Evolutionary conservation across 1,284 basidiomycete genomes (phyloP).

Genomic region (Sanguinoderma infundibulare): DNA sequence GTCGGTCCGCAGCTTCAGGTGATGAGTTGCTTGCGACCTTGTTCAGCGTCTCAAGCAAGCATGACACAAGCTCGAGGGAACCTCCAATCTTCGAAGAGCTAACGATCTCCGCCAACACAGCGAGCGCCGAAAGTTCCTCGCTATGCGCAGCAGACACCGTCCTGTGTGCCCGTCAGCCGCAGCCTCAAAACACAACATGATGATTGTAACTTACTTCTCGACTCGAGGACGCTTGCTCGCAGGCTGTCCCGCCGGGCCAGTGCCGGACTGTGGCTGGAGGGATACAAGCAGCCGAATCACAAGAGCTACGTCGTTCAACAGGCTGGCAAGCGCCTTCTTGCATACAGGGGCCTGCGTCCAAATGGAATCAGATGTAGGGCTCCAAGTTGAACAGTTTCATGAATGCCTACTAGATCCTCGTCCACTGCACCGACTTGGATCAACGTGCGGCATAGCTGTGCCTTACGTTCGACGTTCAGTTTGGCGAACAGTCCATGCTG

Average conservation of each 20-base stretch:
- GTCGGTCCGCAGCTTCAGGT: conserved; percentile 60
- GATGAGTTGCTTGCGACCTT: conserved; percentile 62
- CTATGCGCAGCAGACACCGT: not conserved
- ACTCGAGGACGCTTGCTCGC: conserved; percentile 67
- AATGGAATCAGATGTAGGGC: not conserved
- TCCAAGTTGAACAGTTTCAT: not conserved
- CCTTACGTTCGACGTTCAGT: conserved; percentile 56
- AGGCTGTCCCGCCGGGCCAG: conserved; percentile 46
- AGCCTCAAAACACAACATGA: not conserved
- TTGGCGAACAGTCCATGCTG: conserved; percentile 56
- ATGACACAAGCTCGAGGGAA: conserved; percentile 73
- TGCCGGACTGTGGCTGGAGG: conserved; percentile 56
- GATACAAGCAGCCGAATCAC: conserved; percentile 63
- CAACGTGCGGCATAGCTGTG: conserved; percentile 58
- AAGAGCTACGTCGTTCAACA: conserved; percentile 55
- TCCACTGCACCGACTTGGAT: conserved; percentile 52
- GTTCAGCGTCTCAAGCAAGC: conserved; percentile 77
- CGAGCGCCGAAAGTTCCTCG: conserved; percentile 50
- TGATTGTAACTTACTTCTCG: conserved; percentile 45
- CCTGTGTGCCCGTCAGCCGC: not conserved
- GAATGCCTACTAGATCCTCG: conserved; percentile 49
- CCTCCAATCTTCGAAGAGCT: conserved; percentile 66
- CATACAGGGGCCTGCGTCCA: conserved; percentile 51
- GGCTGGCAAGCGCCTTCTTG: conserved; percentile 51
- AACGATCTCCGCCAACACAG: conserved; percentile 75